Evolutionary conservation across 495 filamentous ascomycete species (phyloP).

Genomic region (Arthonia radiata): DNA sequence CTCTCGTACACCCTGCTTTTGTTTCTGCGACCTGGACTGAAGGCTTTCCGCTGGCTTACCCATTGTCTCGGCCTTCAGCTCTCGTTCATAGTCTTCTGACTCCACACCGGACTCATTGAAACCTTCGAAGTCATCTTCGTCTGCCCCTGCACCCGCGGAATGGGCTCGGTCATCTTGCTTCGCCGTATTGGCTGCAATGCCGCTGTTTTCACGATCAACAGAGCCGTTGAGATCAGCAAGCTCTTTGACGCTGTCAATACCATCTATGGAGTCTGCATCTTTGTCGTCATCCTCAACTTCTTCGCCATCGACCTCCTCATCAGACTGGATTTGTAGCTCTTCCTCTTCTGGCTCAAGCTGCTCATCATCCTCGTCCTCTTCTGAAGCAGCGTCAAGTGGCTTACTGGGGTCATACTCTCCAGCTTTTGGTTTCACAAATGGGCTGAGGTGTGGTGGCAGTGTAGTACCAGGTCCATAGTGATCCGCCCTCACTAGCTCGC

Average conservation of each 20-base stretch:
- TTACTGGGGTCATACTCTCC: constrained; percentile 75
- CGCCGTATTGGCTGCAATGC: too few relatives aligned
- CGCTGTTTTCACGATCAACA: too few relatives aligned
- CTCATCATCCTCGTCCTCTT: constrained; percentile 52
- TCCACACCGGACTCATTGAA: neutral
- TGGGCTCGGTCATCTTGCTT: constrained; percentile 5
- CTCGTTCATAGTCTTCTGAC: constrained; percentile 34
- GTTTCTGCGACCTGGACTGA: constrained; percentile 3
- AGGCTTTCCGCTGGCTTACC: constrained; percentile 24
- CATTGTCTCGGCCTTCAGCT: constrained; percentile 72
- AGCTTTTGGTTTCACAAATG: constrained; percentile 61
- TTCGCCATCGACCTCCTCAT: constrained; percentile 25
- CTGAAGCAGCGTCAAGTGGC: constrained; percentile 42
- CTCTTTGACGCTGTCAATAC: constrained; percentile 8
- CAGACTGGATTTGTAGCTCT: too few relatives aligned
- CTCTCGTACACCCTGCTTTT: constrained; percentile 20
- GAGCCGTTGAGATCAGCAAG: too few relatives aligned
- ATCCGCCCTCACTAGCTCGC: constrained; percentile 63
- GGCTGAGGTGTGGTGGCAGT: constrained; percentile 81
- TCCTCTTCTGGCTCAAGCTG: constrained; percentile 44
- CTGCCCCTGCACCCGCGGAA: constrained; percentile 12
- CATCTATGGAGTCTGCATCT: constrained; percentile 18
- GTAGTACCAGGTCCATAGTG: constrained; percentile 73
- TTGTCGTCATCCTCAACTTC: constrained; percentile 16
- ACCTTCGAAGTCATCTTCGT: constrained; percentile 6